Evolutionary conservation across 2,329 filamentous ascomycete genomes (phyloP), one percentile per base, ranked within the genome.

Genomic region (Celoporthe dispersa): DNA sequence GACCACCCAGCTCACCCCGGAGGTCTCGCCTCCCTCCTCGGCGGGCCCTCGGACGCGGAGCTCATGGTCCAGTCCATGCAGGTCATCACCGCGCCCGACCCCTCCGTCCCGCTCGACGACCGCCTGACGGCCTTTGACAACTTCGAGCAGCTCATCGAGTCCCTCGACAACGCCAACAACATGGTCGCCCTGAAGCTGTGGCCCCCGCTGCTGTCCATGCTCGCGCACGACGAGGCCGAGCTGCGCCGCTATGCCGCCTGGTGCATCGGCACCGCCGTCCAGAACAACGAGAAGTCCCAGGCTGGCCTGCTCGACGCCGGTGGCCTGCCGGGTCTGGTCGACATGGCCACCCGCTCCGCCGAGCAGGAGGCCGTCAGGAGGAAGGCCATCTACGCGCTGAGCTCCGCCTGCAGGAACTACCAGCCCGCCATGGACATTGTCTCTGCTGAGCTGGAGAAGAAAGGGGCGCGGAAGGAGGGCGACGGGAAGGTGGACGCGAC

Each of bases 121-220:
- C 94, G 93, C 80, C 82, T 97, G 67, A 88, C 90, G 70, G 94
- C 94, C 51, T 97, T 97, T 81, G 94, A 97, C 86, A 97, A 98
- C 83, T 92, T 98, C 73, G 94, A 97, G 83, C 93, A 97, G 80
- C 85, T 97, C 70, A 91, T 98, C 76, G 94, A 98, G 84, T 90
- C 88, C 73, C 89, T 98, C 75, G 96, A 99, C 85, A 99, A 99
- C 80, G 95, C 96, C 70, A 99, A 98, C 84, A 97, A 98, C 82
- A 88, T 99, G 75, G 90, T 90, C 74, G 87, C 87, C 37, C 83
- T 98, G 28, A 87, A 87, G 8, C 85, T 98, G 41, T 99, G 96
- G 96, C 87, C 88, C 14, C 93, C 93, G 12, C 84, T 99, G 53
- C 84, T 98, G 14, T 81, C 85, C 11, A 88, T 92, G 73, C 84